These are phyloP conservation scores for Aureobasidium zeae DNA, from an alignment of 2,329 filamentous ascomycete genomes.

Conservation along the genomic window DNA sequence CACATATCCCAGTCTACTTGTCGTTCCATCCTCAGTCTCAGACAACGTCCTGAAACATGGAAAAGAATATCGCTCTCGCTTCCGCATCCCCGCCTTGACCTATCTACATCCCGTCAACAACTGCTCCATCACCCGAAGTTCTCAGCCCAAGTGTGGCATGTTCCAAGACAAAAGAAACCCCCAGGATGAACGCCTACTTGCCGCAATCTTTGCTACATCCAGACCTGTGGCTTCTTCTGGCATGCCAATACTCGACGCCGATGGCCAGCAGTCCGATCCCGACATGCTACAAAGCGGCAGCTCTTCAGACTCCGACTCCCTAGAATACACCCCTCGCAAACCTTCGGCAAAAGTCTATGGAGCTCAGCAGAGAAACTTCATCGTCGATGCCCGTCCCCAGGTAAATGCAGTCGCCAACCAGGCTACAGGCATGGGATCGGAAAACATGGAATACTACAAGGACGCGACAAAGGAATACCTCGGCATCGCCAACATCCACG, in stretches of 20 bases:
- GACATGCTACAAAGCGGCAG: slow-evolving; percentile 1
- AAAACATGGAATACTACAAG: slow-evolving; percentile 96
- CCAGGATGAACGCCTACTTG: slow-evolving; percentile 88
- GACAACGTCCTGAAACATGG: slow-evolving; percentile 95
- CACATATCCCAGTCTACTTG: slow-evolving; percentile 79
- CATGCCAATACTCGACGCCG: slow-evolving; percentile 11
- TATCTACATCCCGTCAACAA: slow-evolving; percentile 97
- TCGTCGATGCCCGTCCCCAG: slow-evolving; percentile 88
- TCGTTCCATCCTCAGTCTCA: slow-evolving; percentile 83
- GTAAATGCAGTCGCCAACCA: slow-evolving; percentile 95
- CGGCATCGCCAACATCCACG: slow-evolving; percentile 96
- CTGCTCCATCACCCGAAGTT: slow-evolving; percentile 90
- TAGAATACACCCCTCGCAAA: not conserved
- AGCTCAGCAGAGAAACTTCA: slow-evolving; percentile 85
- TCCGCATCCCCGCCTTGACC: slow-evolving; percentile 77
- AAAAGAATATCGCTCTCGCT: slow-evolving; percentile 75
- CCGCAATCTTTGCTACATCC: slow-evolving; percentile 79
- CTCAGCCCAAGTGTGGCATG: slow-evolving; percentile 81
- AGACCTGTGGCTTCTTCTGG: slow-evolving; percentile 16
- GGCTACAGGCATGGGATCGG: slow-evolving; percentile 82
- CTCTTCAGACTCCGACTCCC: not conserved
- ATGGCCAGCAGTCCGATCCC: slow-evolving; percentile 6
- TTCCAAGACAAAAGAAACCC: slow-evolving; percentile 73
- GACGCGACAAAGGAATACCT: slow-evolving; percentile 86
- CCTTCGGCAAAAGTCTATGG: slow-evolving; percentile 54